Base-by-base conservation (phyloP, 305 asterid species). In the Plantago coronopus region DNA sequence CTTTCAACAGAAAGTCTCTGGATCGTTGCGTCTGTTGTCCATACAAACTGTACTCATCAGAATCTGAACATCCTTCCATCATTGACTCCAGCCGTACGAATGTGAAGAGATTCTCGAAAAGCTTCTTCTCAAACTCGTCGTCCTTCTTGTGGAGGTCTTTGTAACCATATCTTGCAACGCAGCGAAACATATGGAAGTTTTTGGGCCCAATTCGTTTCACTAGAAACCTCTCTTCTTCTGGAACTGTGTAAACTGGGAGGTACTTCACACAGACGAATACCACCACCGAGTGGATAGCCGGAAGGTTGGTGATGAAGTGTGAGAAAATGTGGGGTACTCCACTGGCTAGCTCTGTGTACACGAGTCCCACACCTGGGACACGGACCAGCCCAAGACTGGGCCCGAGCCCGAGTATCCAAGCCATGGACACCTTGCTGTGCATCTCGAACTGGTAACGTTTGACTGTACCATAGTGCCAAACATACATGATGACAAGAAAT, bases 41-140 rank as follows among this genome's bases (percentile, higher is more conserved):
- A 5, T 86, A 81, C 19, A 86, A 55, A 60, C 98, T 86, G 70
- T 80, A 84, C 47, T 84, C 96, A 17, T 91, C 98, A 0, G 97
- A 93, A 62, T 93, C 99, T 0, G 99, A 89, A 55, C 85, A 89
- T 37, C 96, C 96, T 62, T 93, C 99, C 97, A 93, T 93, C 96
- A 93, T 86, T 0, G 90, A 57, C 83, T 93, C 99, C 0, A 93
- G 89, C 10, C 96, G 81, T 9, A 93, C 94, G 56, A 93, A 89
- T 72, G 54, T 70, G 81, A 93, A 89, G 10, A 89, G 83, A 58
- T 76, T 84, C 59, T 74, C 84, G 14, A 93, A 89, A 8, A 93
- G 84, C 74, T 89, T 93, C 37, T 74, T 89, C 87, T 89, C 97
- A 7, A 93, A 93, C 17, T 85, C 90, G 1, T 89, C 99, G 27